These are phyloP conservation scores for Pichia sp. DNA, from an alignment of 1,139 yeast genomes.

Conservation along the genomic window DNA sequence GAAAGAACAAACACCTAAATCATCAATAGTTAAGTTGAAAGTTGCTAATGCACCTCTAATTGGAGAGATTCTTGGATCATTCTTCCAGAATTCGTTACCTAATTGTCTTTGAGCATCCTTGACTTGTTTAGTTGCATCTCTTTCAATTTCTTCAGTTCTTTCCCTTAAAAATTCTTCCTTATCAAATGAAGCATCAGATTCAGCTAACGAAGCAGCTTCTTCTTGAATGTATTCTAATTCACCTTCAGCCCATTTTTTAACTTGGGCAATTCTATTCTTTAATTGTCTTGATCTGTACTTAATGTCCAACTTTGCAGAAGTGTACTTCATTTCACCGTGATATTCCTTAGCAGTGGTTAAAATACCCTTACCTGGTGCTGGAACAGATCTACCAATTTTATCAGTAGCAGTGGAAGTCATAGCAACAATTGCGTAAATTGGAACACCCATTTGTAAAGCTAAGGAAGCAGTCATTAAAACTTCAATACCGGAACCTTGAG, in stretches of 20 bases:
- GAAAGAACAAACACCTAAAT: slow-evolving; percentile 96
- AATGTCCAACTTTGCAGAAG: slow-evolving; percentile 77
- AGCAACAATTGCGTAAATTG: slow-evolving; percentile 92
- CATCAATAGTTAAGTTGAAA: slow-evolving; percentile 88
- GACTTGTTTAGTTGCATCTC: slow-evolving; percentile 81
- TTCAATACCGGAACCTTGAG: slow-evolving; percentile 99
- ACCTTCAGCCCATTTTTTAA: slow-evolving; percentile 76
- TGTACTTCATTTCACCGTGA: slow-evolving; percentile 75
- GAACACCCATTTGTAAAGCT: slow-evolving; percentile 97
- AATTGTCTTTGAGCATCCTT: slow-evolving; percentile 87
- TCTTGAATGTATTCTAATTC: slow-evolving; percentile 70
- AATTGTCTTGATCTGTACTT: slow-evolving; percentile 93
- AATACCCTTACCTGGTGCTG: slow-evolving; percentile 99
- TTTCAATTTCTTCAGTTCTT: slow-evolving; percentile 79
- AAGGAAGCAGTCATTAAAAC: slow-evolving; percentile 91
- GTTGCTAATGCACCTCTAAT: slow-evolving; percentile 95
- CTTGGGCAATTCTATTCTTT: slow-evolving; percentile 68
- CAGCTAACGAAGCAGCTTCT: slow-evolving; percentile 57
- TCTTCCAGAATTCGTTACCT: slow-evolving; percentile 91
- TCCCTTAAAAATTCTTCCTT: slow-evolving; percentile 57
- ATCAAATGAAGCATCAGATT: slow-evolving; percentile 35
- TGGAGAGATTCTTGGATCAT: slow-evolving; percentile 93
- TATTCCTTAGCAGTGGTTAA: slow-evolving; percentile 96
- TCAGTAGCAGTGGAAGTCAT: slow-evolving; percentile 96
- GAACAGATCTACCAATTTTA: slow-evolving; percentile 97